Base-by-base conservation (phyloP, 139 green algal genomes). In the Chlorella sp. region DNA sequence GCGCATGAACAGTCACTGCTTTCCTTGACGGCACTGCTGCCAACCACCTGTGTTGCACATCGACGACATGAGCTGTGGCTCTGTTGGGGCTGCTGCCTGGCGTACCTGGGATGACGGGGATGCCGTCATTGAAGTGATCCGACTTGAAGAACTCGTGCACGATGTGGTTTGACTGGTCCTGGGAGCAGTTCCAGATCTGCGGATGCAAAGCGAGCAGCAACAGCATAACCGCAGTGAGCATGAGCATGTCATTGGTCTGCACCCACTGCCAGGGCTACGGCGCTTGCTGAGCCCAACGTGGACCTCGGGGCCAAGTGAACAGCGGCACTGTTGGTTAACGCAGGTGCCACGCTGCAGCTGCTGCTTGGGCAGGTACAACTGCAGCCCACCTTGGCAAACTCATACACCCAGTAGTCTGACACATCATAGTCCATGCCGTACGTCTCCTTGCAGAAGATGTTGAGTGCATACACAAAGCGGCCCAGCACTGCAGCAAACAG, bases 101-200 rank as follows among this genome's bases (percentile, higher is more conserved):
- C 26, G 27, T 62, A 92, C 89, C 89, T 79, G 92, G 92, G 17
- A 97, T 96, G 51, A 90, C 74, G n/a, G 92, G 85, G 30, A 98
- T 96, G 27, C 93, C 93, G 27, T 86, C 80, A 35, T 72, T 81
- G 86, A 98, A 98, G 77, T 97, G 88, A 3, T 82, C 59, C 22
- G 89, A 96, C 35, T 92, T 73, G 75, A 98, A 98, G 73, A 98
- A 98, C 27, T 92, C 82, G 79, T 98, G 92, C 60, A 98, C 93
- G 3, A 88, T 91, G 31, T 94, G 71, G 77, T 94, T 96, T 31
- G 86, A 91, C 30, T 83, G 74, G 24, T 95, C 93, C 71, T 90
- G 85, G n/a, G 69, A 77, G 79, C 93, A 97, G 2, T 83, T 63
- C 93, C 93, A 98, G 31, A 97, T 84, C 91, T 96, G 85, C 66